Evolutionary conservation across 768 basidiomycete species (phyloP).

Genomic region (Mycena pura): DNA sequence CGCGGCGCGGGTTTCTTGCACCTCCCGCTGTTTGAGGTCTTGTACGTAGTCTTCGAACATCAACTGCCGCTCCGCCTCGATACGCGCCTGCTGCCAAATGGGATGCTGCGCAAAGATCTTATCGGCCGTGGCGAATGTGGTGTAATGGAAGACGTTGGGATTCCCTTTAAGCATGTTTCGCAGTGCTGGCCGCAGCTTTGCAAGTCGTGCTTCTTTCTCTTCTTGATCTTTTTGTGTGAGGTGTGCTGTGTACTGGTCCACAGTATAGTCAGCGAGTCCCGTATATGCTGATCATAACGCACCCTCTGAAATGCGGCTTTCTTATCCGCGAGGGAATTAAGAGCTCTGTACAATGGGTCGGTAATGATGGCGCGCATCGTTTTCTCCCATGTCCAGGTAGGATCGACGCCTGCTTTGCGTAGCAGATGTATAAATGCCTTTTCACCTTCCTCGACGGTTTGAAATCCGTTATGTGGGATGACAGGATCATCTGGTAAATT

Average conservation of each 20-base stretch:
- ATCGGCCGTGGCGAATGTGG: conserved; percentile 90
- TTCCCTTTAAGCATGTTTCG: conserved; percentile 87
- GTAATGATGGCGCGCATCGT: conserved; percentile 98
- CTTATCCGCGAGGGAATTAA: conserved; percentile 93
- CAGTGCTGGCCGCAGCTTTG: conserved; percentile 86
- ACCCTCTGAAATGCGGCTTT: conserved; percentile 95
- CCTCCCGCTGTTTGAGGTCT: conserved; percentile 87
- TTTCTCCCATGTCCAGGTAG: conserved; percentile 97
- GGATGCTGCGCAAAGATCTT: conserved; percentile 85
- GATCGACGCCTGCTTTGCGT: conserved; percentile 88
- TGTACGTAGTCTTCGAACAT: conserved; percentile 93
- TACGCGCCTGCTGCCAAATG: conserved; percentile 87
- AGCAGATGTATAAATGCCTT: conserved; percentile 93
- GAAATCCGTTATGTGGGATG: conserved; percentile 90
- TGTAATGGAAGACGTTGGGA: conserved; percentile 89
- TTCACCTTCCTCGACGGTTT: conserved; percentile 88
- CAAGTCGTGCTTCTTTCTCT: conserved; percentile 82
- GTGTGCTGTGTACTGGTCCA: conserved; percentile 72
- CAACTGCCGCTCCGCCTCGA: conserved; percentile 84
- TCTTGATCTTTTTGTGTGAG: conserved; percentile 85
- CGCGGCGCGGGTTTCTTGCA: conserved; percentile 81
- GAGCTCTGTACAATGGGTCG: conserved; percentile 94
- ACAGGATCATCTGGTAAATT: conserved; percentile 87
- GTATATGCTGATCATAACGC: conserved; percentile 23
- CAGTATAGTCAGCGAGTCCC: neutral